A percentile compares a stretch with the other conserved stretches of the same genome.
Evolutionary conservation across 257 asterid genomes (phyloP).

Genomic region (Ophiorrhiza pumila): DNA sequence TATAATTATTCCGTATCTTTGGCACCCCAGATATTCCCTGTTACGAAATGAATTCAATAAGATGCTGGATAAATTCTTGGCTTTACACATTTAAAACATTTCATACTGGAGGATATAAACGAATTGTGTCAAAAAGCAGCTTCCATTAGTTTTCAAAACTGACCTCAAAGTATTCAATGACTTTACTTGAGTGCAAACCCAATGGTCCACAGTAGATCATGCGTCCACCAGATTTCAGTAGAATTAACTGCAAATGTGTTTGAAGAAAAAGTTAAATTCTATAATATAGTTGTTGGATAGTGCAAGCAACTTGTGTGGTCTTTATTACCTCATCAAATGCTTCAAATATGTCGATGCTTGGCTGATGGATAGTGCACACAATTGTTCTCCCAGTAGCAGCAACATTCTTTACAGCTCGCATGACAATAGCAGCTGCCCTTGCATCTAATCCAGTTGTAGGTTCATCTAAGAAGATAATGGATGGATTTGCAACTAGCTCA

Average conservation of each 20-base stretch:
- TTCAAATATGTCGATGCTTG: constrained; percentile 58
- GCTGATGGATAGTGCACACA: constrained; percentile 66
- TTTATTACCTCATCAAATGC: constrained; percentile 35
- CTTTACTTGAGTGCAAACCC: constrained; percentile 45
- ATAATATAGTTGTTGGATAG: not conserved
- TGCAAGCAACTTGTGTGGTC: not conserved
- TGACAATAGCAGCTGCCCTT: constrained; percentile 59
- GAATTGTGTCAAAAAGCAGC: not conserved
- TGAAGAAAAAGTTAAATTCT: not conserved
- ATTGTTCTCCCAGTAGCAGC: constrained; percentile 55
- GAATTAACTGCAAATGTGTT: constrained; percentile 38
- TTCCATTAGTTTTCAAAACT: constrained; percentile 2
- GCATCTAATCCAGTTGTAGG: constrained; percentile 67
- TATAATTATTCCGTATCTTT: constrained; percentile 40
- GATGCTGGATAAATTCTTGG: not conserved
- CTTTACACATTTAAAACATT: not conserved
- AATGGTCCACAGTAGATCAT: constrained; percentile 55
- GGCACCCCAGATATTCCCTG: constrained; percentile 49
- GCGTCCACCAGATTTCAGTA: constrained; percentile 52
- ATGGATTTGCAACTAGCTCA: constrained; percentile 62
- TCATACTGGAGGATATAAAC: not conserved
- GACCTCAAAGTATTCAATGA: constrained; percentile 66
- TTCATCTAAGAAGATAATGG: constrained; percentile 57
- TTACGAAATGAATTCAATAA: not conserved
- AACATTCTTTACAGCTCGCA: constrained; percentile 58